These are phyloP conservation scores for Diaporthe caulivora DNA, from an alignment of 2,329 filamentous ascomycete genomes.

Conservation along the genomic window DNA sequence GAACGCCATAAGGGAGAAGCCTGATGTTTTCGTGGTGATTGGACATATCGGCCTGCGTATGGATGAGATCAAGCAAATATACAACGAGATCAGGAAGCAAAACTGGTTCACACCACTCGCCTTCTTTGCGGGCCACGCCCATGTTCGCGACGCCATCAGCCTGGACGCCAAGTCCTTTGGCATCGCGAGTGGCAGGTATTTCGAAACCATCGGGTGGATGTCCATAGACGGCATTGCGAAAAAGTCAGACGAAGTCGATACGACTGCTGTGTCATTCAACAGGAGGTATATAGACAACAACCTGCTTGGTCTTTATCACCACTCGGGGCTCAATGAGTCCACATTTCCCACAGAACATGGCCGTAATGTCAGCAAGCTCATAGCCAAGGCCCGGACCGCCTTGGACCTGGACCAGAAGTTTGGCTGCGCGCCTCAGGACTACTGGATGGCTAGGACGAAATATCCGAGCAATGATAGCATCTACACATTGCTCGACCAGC, in stretches of 20 bases:
- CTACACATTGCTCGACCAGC: slow-evolving; percentile 81
- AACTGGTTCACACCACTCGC: slow-evolving; percentile 88
- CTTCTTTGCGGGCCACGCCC: slow-evolving; percentile 91
- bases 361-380: slow-evolving; percentile 76
- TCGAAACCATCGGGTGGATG: slow-evolving; percentile 96
- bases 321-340: slow-evolving; percentile 77
- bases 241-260: slow-evolving; percentile 47
- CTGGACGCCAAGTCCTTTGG: slow-evolving; percentile 85
- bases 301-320: slow-evolving; percentile 83
- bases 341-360: slow-evolving; percentile 84
- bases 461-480: slow-evolving; percentile 83
- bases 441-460: slow-evolving; percentile 84
- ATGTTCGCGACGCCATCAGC: slow-evolving; percentile 85
- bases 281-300: slow-evolving; percentile 96
- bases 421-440: slow-evolving; percentile 85
- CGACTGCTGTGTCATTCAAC: slow-evolving; percentile 69
- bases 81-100: slow-evolving; percentile 79
- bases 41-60: slow-evolving; percentile 89
- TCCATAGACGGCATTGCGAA: slow-evolving; percentile 77
- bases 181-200: slow-evolving; percentile 89
- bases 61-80: slow-evolving; percentile 82
- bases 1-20: slow-evolving; percentile 83
- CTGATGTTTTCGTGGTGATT: slow-evolving; percentile 87
- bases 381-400: slow-evolving; percentile 75
- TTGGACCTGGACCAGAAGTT: slow-evolving; percentile 79